phyloP scores from a whole-genome alignment of 306 rosid genomes.

The Cicer cuneatum region DNA sequence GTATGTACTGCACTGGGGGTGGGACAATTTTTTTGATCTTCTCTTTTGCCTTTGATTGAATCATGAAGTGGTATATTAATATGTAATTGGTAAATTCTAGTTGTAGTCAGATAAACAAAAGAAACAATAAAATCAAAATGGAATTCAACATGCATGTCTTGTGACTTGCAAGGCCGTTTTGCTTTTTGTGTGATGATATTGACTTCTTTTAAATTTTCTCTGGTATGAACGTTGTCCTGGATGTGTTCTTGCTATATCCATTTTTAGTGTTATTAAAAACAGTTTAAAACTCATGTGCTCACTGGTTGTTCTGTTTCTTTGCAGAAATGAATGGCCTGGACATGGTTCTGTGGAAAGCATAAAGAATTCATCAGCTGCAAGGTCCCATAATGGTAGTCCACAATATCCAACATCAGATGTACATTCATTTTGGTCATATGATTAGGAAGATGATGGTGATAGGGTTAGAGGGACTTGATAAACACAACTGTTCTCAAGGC shows the following conservation, averaged over 20 bases:
- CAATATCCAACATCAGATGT: slow-evolving; percentile 63
- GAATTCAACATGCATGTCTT: neutral
- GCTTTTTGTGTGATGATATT: neutral
- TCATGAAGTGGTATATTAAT: slow-evolving; percentile 8
- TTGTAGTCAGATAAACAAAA: neutral
- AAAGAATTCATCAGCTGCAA: slow-evolving; percentile 57
- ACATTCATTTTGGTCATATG: slow-evolving; percentile 81
- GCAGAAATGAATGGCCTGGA: slow-evolving; percentile 75
- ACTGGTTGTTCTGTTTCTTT: slow-evolving; percentile 29
- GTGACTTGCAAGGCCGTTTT: neutral
- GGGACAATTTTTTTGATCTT: neutral
- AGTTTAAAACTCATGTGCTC: neutral
- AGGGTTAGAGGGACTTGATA: slow-evolving; percentile 50
- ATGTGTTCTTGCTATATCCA: neutral
- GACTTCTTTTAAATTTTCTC: neutral
- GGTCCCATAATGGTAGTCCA: slow-evolving; percentile 65
- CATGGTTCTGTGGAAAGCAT: slow-evolving; percentile 66
- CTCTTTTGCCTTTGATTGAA: slow-evolving; percentile 15
- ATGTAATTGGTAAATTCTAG: neutral
- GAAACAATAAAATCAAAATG: neutral
- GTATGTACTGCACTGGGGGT: neutral
- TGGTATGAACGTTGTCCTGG: neutral
- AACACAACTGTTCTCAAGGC: slow-evolving; percentile 59
- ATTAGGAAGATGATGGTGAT: slow-evolving; percentile 50
- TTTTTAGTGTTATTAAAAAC: neutral